Conservation (phyloP, 441 rosid species). For the California macrophylla region DNA sequence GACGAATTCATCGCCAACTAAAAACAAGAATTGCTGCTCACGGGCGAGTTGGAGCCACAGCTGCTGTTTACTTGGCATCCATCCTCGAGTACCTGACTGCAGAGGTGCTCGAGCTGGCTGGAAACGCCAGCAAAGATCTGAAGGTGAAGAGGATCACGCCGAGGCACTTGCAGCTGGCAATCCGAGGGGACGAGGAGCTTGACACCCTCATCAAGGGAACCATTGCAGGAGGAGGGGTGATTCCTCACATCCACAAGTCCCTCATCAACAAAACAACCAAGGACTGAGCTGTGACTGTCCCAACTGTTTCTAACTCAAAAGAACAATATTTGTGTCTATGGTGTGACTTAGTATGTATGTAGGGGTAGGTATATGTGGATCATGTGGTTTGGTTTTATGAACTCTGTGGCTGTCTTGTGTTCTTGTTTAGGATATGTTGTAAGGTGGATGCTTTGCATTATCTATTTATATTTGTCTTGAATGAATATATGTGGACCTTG, state of each 20-base stretch:
- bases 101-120: slow-evolving; percentile 84
- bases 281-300: slow-evolving; percentile 29
- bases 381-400: neutral
- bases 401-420: neutral
- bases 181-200: slow-evolving; percentile 88
- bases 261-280: slow-evolving; percentile 79
- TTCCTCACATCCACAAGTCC: slow-evolving; percentile 91
- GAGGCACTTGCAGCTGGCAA: slow-evolving; percentile 85
- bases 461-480: neutral
- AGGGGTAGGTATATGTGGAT: neutral
- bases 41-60: slow-evolving; percentile 89
- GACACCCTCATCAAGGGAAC: slow-evolving; percentile 95
- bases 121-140: slow-evolving; percentile 88
- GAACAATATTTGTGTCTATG: neutral
- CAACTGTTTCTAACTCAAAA: neutral
- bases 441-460: neutral
- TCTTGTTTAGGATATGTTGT: neutral
- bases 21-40: slow-evolving; percentile 51
- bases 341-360: neutral
- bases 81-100: slow-evolving; percentile 82
- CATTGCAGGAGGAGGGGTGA: slow-evolving; percentile 94
- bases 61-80: slow-evolving; percentile 77
- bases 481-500: neutral
- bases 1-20: slow-evolving; percentile 81
- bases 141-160: slow-evolving; percentile 92